phyloP scores from a whole-genome alignment of 768 basidiomycete species.

The Amanita fuliginea region DNA sequence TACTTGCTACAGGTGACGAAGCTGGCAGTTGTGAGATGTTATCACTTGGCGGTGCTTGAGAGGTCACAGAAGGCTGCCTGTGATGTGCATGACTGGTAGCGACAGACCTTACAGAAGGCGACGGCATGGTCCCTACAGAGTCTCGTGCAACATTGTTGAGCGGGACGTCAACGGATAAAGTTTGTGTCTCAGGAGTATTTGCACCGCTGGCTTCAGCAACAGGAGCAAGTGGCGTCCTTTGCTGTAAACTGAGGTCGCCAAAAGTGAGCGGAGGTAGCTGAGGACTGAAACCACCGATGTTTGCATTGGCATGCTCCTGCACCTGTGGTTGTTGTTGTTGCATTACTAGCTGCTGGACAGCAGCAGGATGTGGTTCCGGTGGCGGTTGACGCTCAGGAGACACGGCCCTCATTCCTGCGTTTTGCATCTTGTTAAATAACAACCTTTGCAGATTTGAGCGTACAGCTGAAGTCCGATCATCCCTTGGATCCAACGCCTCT shows the following conservation, averaged over 20 bases:
- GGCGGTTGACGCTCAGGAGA: slow-evolving; percentile 2
- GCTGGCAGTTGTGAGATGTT: not conserved
- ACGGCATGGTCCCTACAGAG: not conserved
- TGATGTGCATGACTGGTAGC: not conserved
- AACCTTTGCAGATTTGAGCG: slow-evolving; percentile 53
- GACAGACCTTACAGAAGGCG: not conserved
- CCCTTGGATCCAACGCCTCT: slow-evolving; percentile 64
- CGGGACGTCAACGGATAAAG: slow-evolving; percentile 14
- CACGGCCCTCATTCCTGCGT: slow-evolving; percentile 14
- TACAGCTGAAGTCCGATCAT: slow-evolving; percentile 65
- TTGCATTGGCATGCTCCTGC: slow-evolving; percentile 2
- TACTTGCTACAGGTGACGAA: not conserved
- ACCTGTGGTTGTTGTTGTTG: slow-evolving; percentile 3
- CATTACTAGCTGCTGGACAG: slow-evolving; percentile 5
- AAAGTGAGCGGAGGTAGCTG: slow-evolving; percentile 58
- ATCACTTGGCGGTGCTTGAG: not conserved
- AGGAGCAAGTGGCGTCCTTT: slow-evolving; percentile 37
- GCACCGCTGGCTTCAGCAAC: slow-evolving; percentile 46
- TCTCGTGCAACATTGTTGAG: not conserved
- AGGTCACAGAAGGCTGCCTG: not conserved
- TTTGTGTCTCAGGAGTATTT: slow-evolving; percentile 15
- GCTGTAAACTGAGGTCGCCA: slow-evolving; percentile 16
- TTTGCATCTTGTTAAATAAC: slow-evolving; percentile 53
- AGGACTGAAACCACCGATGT: slow-evolving; percentile 19
- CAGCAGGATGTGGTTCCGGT: not conserved